Evolutionary conservation across 2,329 filamentous ascomycete genomes (phyloP).

Genomic region (Mycosphaerella arachidis): DNA sequence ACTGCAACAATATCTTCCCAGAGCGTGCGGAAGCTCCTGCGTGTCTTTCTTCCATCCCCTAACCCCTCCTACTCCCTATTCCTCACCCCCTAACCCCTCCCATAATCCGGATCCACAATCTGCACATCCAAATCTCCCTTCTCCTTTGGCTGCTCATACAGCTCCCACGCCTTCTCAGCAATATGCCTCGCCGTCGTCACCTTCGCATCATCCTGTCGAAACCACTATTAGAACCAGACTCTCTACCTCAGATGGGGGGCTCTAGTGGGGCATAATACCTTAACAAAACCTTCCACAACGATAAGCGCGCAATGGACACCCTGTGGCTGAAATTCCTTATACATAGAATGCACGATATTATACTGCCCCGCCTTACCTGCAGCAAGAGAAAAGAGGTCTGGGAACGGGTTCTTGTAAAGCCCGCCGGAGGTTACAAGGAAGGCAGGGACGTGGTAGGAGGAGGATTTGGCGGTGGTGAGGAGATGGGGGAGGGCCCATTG

Average conservation of each 20-base stretch:
- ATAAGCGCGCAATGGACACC: conserved; percentile 45
- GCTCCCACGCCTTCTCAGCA: conserved; percentile 41
- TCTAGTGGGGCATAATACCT: neutral
- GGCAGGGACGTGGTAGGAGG: conserved; percentile 35
- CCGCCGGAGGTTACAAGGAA: conserved; percentile 47
- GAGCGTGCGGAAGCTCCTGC: too few species aligned
- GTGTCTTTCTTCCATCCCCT: too few species aligned
- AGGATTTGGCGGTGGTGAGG: conserved; percentile 22
- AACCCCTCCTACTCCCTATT: too few species aligned
- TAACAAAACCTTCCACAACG: conserved; percentile 41
- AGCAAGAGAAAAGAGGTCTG: conserved; percentile 40
- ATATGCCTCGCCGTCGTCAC: conserved; percentile 43
- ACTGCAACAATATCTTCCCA: neutral
- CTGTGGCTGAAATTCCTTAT: conserved; percentile 37
- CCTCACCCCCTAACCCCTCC: too few species aligned
- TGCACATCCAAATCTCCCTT: conserved; percentile 35
- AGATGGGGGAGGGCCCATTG: conserved; percentile 44
- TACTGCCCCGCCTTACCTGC: conserved; percentile 49
- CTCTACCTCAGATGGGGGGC: too few species aligned
- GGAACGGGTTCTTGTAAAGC: conserved; percentile 40
- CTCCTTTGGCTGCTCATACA: conserved; percentile 37
- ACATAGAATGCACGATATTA: conserved; percentile 45
- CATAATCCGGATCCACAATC: conserved; percentile 19
- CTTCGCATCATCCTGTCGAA: conserved; percentile 29
- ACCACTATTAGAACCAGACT: too few species aligned